These are phyloP conservation scores for Pythium insidiosum DNA, from an alignment of 352 stramenopile genomes.

Conservation along the genomic window DNA sequence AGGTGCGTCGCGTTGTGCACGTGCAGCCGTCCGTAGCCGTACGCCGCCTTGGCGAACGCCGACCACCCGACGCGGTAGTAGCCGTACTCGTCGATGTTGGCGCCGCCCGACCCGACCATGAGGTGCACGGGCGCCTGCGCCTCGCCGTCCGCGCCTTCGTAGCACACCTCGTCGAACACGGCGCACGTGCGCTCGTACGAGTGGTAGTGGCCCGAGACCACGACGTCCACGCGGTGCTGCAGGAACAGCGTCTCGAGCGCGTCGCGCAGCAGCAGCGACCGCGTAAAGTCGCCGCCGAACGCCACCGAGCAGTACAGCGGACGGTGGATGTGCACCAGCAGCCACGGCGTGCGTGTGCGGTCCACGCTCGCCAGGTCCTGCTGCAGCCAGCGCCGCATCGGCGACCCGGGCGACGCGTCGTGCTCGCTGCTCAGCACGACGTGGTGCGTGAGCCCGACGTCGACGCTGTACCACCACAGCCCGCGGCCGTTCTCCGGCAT, in stretches of 20 bases:
- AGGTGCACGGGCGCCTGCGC: no score
- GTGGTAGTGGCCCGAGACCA: slow-evolving; percentile 13
- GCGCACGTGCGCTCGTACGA: slow-evolving; percentile 12
- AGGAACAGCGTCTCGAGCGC: slow-evolving; percentile 3
- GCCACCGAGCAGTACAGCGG: slow-evolving; percentile 12
- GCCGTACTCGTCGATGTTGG: no score
- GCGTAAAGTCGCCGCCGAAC: neutral
- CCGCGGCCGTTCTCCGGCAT: slow-evolving; percentile 25
- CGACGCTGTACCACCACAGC: slow-evolving; percentile 19
- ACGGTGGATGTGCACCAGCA: slow-evolving; percentile 19
- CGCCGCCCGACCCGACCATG: no score
- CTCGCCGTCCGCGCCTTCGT: neutral
- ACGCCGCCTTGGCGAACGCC: no score
- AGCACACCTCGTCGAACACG: slow-evolving; percentile 2
- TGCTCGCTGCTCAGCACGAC: slow-evolving; percentile 19
- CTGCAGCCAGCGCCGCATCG: slow-evolving; percentile 18
- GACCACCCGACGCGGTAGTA: no score
- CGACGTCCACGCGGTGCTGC: slow-evolving; percentile 8
- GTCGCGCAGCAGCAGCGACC: slow-evolving; percentile 1
- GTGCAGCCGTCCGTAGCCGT: no score
- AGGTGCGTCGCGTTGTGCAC: no score
- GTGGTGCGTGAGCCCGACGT: slow-evolving; percentile 17
- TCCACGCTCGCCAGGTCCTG: slow-evolving; percentile 14
- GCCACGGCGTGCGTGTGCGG: slow-evolving; percentile 13
- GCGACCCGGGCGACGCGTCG: slow-evolving; percentile 13